Base-by-base conservation (phyloP, 2,329 filamentous ascomycete genomes). In the Lithohypha guttulata region DNA sequence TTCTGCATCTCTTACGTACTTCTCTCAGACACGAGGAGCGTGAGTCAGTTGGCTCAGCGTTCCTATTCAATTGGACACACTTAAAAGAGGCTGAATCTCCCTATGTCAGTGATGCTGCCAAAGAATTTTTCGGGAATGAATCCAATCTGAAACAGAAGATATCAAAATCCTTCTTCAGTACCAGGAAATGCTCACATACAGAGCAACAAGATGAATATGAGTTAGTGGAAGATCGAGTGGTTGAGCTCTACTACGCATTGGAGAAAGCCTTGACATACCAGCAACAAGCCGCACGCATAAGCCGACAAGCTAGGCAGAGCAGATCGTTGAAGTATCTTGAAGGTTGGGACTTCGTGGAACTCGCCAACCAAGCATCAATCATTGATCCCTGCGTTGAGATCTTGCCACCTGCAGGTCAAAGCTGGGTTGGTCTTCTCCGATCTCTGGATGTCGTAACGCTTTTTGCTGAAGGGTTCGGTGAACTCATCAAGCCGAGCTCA, bases 1-100 rank as follows among this genome's bases (percentile, higher is more conserved):
- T 64, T 15, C 51, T 64, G 4, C 60, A 65, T 39, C 51, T 64
- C 2, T 42, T 63, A 7, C 46, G 54, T 2, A 50, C 55, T 5
- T 56, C 55, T 2, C 26, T 58, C 6, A 34, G 44, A 20, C 31
- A 45, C 14, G 39, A 53, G 20, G 34, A 27, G 19, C 23, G 45
- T 32, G 10, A 34, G 41, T 8, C 31, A 19, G 32, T 46, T 11
- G 11, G 22, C 2, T 34, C 40, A 13, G 8, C 38, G 3, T 39
- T 26, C 18, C 29, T 28, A 18, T 44, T 48, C 21, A 21, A 35
- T 1, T 29, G 14, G 10, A n/a, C 41, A 11, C 31, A 47, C 19
- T 25, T 46, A 5, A 18, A 36, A 18, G 36, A 48, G 22, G 34
- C 47, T 10, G 30, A 11, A 2, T 17, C 29, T 3, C 22, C 25